A percentile compares a stretch with the other conserved stretches of the same genome.
phyloP scores from a whole-genome alignment of 23 red algal genomes.

The Rhodosorus marinus region DNA sequence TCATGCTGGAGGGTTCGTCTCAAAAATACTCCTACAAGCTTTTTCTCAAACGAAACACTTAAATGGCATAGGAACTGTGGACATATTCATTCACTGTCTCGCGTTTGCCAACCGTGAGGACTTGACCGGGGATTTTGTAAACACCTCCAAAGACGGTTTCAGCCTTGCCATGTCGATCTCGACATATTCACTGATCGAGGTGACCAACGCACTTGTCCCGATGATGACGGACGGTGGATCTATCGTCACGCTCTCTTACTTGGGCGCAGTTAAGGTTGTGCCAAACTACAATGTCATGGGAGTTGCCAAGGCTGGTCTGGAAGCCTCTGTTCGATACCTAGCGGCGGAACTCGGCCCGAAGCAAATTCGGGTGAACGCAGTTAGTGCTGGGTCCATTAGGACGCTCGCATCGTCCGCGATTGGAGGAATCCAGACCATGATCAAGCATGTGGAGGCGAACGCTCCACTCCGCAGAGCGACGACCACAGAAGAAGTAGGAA shows the following conservation, averaged over 20 bases:
- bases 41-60: too few relatives aligned
- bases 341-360: constrained; percentile 80
- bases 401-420: constrained; percentile 87
- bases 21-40: too few relatives aligned
- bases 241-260: constrained; percentile 66
- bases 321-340: constrained; percentile 66
- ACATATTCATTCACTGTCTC: constrained; percentile 88
- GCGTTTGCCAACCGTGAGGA: constrained; percentile 85
- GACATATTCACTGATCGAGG: constrained; percentile 64
- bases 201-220: constrained; percentile 40
- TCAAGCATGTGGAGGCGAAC: constrained; percentile 64
- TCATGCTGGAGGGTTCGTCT: too few relatives aligned
- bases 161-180: constrained; percentile 46
- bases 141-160: constrained; percentile 47
- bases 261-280: constrained; percentile 65
- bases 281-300: constrained; percentile 99
- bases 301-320: constrained; percentile 89
- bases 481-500: constrained; percentile 77
- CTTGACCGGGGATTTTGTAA: constrained; percentile 65
- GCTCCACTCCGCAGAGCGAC: constrained; percentile 72
- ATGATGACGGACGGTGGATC: constrained; percentile 42
- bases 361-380: constrained; percentile 67
- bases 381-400: constrained; percentile 80
- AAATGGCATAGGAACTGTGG: constrained; percentile 47
- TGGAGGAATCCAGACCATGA: constrained; percentile 72